Evolutionary conservation across 2,329 filamentous ascomycete genomes (phyloP).

Genomic region (Epichloe aotearoae): DNA sequence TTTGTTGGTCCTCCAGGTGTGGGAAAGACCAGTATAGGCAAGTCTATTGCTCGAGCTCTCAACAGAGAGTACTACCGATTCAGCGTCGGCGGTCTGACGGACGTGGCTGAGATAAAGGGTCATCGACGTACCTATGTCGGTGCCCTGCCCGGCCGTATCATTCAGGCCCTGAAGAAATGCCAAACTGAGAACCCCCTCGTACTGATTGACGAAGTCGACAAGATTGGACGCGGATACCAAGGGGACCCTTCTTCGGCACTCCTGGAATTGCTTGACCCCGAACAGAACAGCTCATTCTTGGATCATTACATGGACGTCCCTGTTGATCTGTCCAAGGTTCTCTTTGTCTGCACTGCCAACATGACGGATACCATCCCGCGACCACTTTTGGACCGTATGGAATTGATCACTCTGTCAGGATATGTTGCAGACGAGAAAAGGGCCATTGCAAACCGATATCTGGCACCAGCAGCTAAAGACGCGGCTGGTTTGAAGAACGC

Average conservation of each 20-base stretch:
- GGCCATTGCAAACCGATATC: conserved; percentile 88
- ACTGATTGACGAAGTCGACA: conserved; percentile 94
- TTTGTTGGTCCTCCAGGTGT: conserved; percentile 96
- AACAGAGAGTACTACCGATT: conserved; percentile 98
- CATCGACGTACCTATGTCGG: conserved; percentile 94
- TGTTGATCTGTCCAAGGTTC: conserved; percentile 90
- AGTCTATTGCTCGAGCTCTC: conserved; percentile 87
- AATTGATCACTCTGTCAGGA: conserved; percentile 88
- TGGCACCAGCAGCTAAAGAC: conserved; percentile 89
- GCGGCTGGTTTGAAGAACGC: conserved; percentile 81
- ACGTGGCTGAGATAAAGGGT: conserved; percentile 98
- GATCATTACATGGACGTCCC: conserved; percentile 99
- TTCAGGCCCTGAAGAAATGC: conserved; percentile 96
- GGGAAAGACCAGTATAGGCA: conserved; percentile 97
- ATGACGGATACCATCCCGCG: conserved; percentile 97
- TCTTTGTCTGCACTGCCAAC: conserved; percentile 98
- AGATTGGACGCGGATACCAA: conserved; percentile 92
- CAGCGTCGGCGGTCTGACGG: conserved; percentile 90
- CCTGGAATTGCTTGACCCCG: conserved; percentile 85
- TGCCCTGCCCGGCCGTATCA: conserved; percentile 87
- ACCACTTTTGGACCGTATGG: conserved; percentile 91
- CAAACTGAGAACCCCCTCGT: conserved; percentile 94
- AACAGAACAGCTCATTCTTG: conserved; percentile 94
- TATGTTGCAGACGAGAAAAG: conserved; percentile 99
- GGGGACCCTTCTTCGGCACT: conserved; percentile 91